A percentile compares a stretch with the other conserved stretches of the same genome.
Conservation (phyloP, 208 protist species). For the Wallacemonas sp. region DNA sequence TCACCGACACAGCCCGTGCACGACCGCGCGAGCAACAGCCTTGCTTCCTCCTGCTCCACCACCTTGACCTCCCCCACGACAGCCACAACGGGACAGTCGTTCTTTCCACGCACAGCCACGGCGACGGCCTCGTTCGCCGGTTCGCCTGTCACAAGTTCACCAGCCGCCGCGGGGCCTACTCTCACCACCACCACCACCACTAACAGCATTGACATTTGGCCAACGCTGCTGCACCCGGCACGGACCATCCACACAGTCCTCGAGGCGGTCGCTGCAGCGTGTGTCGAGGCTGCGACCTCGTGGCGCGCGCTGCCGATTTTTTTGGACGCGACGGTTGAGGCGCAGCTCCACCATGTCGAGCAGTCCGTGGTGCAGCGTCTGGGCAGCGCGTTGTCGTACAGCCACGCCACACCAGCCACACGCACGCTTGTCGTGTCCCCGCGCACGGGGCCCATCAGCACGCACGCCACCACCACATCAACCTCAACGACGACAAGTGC, state of each 20-base stretch:
- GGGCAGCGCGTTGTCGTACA: too few species aligned
- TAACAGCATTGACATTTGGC: not conserved
- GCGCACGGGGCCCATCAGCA: not conserved
- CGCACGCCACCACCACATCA: too few species aligned
- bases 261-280: not conserved
- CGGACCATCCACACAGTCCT: not conserved
- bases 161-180: too few species aligned
- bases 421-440: not conserved
- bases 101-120: not conserved
- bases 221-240: not conserved
- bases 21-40: not conserved
- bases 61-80: not conserved
- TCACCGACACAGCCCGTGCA: not conserved
- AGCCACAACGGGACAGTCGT: not conserved
- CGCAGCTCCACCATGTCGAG: not conserved
- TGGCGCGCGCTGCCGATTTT: not conserved
- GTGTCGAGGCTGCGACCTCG: too few species aligned
- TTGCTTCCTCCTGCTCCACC: not conserved
- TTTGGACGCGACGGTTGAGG: slow-evolving; percentile 5
- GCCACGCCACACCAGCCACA: too few species aligned
- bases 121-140: not conserved
- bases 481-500: too few species aligned
- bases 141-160: not conserved
- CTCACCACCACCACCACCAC: not conserved
- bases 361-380: not conserved